Base-by-base conservation (phyloP, 2,329 filamentous ascomycete genomes). In the Pseudopithomyces maydicus region DNA sequence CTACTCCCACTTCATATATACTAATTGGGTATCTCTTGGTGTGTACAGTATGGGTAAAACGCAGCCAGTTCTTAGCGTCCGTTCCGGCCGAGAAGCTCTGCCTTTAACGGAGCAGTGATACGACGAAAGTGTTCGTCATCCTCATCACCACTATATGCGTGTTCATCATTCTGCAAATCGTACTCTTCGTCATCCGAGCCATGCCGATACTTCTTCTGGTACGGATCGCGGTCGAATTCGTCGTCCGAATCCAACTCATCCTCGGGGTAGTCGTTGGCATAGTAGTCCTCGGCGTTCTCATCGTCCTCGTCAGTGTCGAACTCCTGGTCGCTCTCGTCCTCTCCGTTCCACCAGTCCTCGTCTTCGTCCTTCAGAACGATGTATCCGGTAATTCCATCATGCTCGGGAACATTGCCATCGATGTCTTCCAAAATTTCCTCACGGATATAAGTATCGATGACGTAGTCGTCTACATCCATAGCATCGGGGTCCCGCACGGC, bases 191-290 rank as follows among this genome's bases (percentile, higher is more conserved):
- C 75, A 54, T 80, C 78, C 1, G 73, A 74, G 1, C 69, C 70
- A 38, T 58, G 59, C 2, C 76, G 64, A 56, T 79, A 80, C 26
- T 72, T 62, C n/a, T 44, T 52, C 57, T 70, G 69, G 56, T 81
- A 81, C 8, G 77, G 70, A 44, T 76, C 72, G 2, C 74, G 62
- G 42, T 80, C 84, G 59, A 81, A 85, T 71, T 89, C 87, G 62
- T 90, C 87, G 64, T 92, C 89, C 15, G 86, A 88, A 43, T 86
- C 88, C 14, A 92, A 82, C 71, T 93, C 90, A 52, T 93, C 90
- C 59, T 93, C 90, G 0, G 90, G 90, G 64, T 93, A 93, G 71
- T 93, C 90, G 52, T 89, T 88, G 3, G 87, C 86, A 69, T 92
- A 92, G 74, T 91, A 88, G 67, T 91, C 89, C 71, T 93, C 90